A percentile compares a stretch with the other conserved stretches of the same genome.
Evolutionary conservation across 2,329 filamentous ascomycete species (phyloP).

Genomic region (Botrytis tulipae): DNA sequence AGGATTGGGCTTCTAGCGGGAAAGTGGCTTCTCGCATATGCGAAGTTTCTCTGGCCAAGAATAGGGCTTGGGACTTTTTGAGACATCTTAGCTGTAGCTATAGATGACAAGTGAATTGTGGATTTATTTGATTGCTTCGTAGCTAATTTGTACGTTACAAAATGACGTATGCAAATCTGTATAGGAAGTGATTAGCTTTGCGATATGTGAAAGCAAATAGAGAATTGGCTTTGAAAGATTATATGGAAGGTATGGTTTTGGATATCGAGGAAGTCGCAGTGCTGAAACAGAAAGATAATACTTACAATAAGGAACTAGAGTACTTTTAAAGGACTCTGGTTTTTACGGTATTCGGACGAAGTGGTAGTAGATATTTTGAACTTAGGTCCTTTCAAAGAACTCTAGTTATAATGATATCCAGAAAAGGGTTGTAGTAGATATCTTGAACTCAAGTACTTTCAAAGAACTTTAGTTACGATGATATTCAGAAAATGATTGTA

Average conservation of each 20-base stretch:
- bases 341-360: not conserved
- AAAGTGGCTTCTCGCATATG: not conserved
- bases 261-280: not conserved
- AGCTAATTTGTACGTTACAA: not conserved
- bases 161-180: not conserved
- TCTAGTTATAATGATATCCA: not conserved
- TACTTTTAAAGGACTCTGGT: not conserved
- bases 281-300: not conserved
- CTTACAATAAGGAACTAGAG: not conserved
- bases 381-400: not conserved
- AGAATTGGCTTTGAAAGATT: not conserved
- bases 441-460: not conserved
- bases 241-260: not conserved
- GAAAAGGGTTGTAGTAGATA: not conserved
- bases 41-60: not conserved
- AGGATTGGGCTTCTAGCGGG: not conserved
- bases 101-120: not conserved
- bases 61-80: not conserved
- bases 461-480: not conserved
- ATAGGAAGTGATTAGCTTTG: not conserved
- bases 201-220: not conserved
- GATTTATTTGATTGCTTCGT: not conserved
- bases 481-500: not conserved
- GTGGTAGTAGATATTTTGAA: not conserved
- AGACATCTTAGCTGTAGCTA: not conserved